Base-by-base conservation (phyloP, 495 filamentous ascomycete genomes). In the Trichoderma erinaceum region DNA sequence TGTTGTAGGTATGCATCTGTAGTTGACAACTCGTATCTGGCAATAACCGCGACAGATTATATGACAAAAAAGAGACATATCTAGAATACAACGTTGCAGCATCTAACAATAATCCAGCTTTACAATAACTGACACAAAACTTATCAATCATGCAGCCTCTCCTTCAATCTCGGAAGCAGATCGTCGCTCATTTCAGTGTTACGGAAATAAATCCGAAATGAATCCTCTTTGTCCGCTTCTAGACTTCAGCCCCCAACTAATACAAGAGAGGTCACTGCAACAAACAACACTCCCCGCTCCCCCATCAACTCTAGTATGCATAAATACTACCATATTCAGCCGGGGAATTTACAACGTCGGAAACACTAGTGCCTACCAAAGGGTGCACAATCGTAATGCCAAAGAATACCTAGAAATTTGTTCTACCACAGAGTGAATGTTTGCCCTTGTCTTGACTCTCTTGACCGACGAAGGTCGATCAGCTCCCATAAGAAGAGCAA, bases 401-500 rank as follows among this genome's bases (percentile, higher is more conserved):
- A 79, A 81, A 90, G 79, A 92, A 91, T 29, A 29, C 29, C 4
- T 18, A 92, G 80, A 75, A 92, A 90, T 27, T 83, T 79, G 77
- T 92, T 91, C 29, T 79, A 76, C 79, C 85, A 89, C 65, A 91
- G 75, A 29, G 29, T 29, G 29, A 35, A 35, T 52, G 48, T 88
- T 85, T 58, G 76, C 71, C 72, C 87, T 85, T 66, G 73, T 71
- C 8, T 78, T 73, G 1, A 75, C 70, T 15, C 78, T 74, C 3
- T 84, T 84, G 81, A 84, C 18, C 86, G 82, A 0, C 86, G 82
- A 67, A 90, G 81, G 70, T 82, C 79, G 70, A 89, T 88, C 69
- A 90, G 84, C 74, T 91, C 88, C 87, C 88, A 90, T 0, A 88
- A 87, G 6, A 84, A 85, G 69, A 91, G 81, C 1, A 91, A 80